A percentile compares a stretch with the other conserved stretches of the same genome.
phyloP scores from a whole-genome alignment of 345 rosid genomes.

The Psidium friedrichsthalianum region DNA sequence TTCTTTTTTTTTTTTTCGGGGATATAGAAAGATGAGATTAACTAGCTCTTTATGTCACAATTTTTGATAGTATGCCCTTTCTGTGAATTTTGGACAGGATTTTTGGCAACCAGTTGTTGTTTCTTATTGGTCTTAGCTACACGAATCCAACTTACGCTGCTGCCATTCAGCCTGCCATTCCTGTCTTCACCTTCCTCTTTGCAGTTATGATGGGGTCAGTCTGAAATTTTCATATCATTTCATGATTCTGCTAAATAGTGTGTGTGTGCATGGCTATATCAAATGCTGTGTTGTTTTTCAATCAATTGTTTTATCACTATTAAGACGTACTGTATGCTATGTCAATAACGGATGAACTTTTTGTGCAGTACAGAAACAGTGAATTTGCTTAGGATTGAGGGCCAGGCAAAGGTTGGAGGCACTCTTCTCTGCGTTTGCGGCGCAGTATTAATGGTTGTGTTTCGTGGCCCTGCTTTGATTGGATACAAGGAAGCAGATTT shows the following conservation, averaged over 20 bases:
- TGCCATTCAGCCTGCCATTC: conserved; percentile 94
- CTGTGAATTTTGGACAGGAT: conserved; percentile 39
- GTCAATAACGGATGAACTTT: conserved; percentile 6
- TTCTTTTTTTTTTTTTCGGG: too few relatives aligned
- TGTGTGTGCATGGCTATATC: background rate
- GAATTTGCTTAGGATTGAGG: conserved; percentile 68
- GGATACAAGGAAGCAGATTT: conserved; percentile 49
- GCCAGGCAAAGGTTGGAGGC: conserved; percentile 85
- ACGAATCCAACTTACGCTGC: conserved; percentile 99
- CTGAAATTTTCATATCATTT: background rate
- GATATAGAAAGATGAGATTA: too few relatives aligned
- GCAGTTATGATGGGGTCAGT: conserved; percentile 92
- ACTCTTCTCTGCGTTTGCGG: conserved; percentile 76
- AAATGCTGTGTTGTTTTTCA: background rate
- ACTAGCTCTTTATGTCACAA: background rate
- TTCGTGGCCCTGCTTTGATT: conserved; percentile 78
- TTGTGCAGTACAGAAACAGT: conserved; percentile 95
- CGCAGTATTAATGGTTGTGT: conserved; percentile 77
- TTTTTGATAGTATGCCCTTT: background rate
- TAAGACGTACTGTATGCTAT: conserved; percentile 5
- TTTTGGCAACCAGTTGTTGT: conserved; percentile 92
- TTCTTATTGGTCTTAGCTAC: conserved; percentile 90
- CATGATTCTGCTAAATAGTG: background rate
- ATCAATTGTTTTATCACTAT: background rate
- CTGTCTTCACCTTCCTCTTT: conserved; percentile 87